These are phyloP conservation scores for Pythium plurisporium DNA, from an alignment of 352 stramenopile species.

Conservation along the genomic window DNA sequence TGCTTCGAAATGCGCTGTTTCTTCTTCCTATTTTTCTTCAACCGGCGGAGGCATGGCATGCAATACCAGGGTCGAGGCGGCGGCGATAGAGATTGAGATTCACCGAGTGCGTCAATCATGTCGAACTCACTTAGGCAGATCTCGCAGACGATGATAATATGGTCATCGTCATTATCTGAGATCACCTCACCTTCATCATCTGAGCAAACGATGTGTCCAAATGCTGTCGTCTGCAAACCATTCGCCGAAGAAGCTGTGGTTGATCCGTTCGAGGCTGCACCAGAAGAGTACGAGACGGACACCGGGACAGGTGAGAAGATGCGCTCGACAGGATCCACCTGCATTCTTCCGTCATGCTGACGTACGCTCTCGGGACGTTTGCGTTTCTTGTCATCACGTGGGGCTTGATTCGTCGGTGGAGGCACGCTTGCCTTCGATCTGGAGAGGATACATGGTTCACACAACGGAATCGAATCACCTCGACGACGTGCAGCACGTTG, in stretches of 20 bases:
- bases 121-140: slow-evolving; percentile 73
- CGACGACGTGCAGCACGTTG: slow-evolving; percentile 13
- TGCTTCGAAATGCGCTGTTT: slow-evolving; percentile 79
- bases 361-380: slow-evolving; percentile 16
- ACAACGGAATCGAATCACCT: slow-evolving; percentile 9
- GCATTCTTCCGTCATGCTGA: slow-evolving; percentile 15
- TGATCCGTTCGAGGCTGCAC: not conserved
- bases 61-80: slow-evolving; percentile 76
- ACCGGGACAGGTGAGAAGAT: slow-evolving; percentile 21
- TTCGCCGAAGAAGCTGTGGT: not conserved
- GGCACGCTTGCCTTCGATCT: not conserved
- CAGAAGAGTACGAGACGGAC: slow-evolving; percentile 2
- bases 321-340: slow-evolving; percentile 16
- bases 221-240: not conserved
- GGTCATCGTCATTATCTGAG: slow-evolving; percentile 33
- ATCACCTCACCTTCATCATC: slow-evolving; percentile 36
- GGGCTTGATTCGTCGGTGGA: not conserved
- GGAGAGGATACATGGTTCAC: slow-evolving; percentile 3
- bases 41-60: slow-evolving; percentile 44
- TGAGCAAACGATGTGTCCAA: slow-evolving; percentile 34
- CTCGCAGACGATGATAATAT: slow-evolving; percentile 67
- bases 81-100: slow-evolving; percentile 26
- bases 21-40: slow-evolving; percentile 79
- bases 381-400: slow-evolving; percentile 24
- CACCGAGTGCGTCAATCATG: slow-evolving; percentile 55